phyloP scores from a whole-genome alignment of 768 basidiomycete genomes.

The Obba rivulosa region DNA sequence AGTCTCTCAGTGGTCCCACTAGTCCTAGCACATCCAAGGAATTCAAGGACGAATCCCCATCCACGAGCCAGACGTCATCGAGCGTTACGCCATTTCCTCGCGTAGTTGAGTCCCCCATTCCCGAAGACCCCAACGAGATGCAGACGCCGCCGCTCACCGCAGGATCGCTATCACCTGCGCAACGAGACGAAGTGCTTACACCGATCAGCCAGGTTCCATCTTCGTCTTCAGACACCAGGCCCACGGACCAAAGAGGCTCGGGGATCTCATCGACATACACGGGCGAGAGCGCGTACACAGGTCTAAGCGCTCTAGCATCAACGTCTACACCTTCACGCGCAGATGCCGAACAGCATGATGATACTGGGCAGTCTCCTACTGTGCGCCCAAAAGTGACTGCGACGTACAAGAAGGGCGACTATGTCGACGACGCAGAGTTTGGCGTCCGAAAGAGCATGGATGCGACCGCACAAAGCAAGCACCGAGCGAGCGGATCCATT shows the following conservation, averaged over 20 bases:
- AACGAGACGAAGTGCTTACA: constrained; percentile 2
- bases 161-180: constrained; percentile 3
- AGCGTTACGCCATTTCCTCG: constrained; percentile 10
- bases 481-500: neutral
- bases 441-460: constrained; percentile 19
- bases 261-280: neutral
- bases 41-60: neutral
- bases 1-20: constrained; percentile 1
- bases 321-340: neutral
- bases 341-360: neutral
- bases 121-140: constrained; percentile 1
- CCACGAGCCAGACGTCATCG: constrained; percentile 2
- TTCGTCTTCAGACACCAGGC: neutral
- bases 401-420: constrained; percentile 12
- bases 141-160: constrained; percentile 2
- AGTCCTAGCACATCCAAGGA: constrained; percentile 5
- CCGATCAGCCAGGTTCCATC: neutral
- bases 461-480: constrained; percentile 4
- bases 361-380: neutral
- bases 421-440: constrained; percentile 21
- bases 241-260: neutral
- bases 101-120: constrained; percentile 9
- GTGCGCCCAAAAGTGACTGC: neutral
- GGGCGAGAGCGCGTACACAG: neutral
- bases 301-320: neutral